A percentile compares a stretch with the other conserved stretches of the same genome.
These are phyloP conservation scores for Anastatica hierochuntica DNA, from an alignment of 345 rosid genomes.

Conservation along the genomic window DNA sequence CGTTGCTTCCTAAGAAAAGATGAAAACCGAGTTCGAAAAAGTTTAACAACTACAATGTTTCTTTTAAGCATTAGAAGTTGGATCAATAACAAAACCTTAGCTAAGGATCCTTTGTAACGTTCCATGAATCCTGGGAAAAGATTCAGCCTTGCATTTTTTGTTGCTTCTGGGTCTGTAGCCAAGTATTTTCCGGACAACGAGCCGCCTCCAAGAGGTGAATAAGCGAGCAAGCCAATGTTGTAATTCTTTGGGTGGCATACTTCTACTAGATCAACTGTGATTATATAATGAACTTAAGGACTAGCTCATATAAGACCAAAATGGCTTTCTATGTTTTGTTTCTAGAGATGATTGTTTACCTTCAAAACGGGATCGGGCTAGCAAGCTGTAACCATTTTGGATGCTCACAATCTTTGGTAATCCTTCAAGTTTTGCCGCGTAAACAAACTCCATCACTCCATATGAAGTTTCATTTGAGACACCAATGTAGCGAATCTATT, in stretches of 20 bases:
- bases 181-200: constrained; percentile 67
- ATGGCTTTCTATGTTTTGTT: not conserved
- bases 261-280: constrained; percentile 82
- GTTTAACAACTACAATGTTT: not conserved
- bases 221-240: constrained; percentile 73
- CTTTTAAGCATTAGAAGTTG: not conserved
- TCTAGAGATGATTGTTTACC: constrained; percentile 28
- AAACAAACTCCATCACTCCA: constrained; percentile 94
- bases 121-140: constrained; percentile 88
- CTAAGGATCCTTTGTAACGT: constrained; percentile 55
- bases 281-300: too few species aligned
- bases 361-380: constrained; percentile 58
- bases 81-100: constrained; percentile 42
- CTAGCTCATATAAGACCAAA: not conserved
- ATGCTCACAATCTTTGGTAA: constrained; percentile 86
- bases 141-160: constrained; percentile 64
- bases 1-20: constrained; percentile 55
- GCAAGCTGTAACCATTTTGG: constrained; percentile 78
- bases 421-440: constrained; percentile 70
- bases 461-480: constrained; percentile 87
- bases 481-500: constrained; percentile 76
- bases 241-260: constrained; percentile 82
- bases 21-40: not conserved
- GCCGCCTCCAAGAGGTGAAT: constrained; percentile 82
- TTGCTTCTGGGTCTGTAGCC: constrained; percentile 46